Conservation (phyloP, 2,329 filamentous ascomycete species). For the Penicillium sp. region DNA sequence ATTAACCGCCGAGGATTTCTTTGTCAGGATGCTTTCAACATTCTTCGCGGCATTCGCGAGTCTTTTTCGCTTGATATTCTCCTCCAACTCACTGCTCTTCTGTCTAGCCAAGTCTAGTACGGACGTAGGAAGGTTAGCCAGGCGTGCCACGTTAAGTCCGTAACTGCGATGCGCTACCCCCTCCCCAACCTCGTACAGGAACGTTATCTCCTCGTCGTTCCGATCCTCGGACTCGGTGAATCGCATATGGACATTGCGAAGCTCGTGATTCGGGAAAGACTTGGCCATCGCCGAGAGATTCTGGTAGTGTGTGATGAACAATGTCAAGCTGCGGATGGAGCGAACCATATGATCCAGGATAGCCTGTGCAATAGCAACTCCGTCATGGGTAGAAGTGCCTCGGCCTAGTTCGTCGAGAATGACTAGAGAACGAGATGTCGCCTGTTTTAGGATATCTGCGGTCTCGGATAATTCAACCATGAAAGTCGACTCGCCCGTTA, state of each 20-base stretch:
- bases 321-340: conserved; percentile 69
- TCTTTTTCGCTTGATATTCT: conserved; percentile 61
- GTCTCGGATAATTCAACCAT: conserved; percentile 98
- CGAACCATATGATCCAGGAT: conserved; percentile 81
- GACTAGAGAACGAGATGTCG: conserved; percentile 77
- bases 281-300: conserved; percentile 70
- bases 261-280: conserved; percentile 59
- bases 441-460: conserved; percentile 81
- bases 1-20: conserved; percentile 4
- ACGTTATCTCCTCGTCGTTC: conserved; percentile 77
- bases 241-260: conserved; percentile 91
- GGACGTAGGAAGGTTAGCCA: conserved; percentile 73
- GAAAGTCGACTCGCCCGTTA: conserved; percentile 91
- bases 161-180: conserved; percentile 93
- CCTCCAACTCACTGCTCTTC: conserved; percentile 78
- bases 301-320: conserved; percentile 99
- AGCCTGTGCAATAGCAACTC: conserved; percentile 89
- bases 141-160: conserved; percentile 83
- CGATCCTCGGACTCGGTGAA: conserved; percentile 60
- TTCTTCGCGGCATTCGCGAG: conserved; percentile 41
- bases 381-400: conserved; percentile 92
- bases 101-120: conserved; percentile 75
- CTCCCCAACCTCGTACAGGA: conserved; percentile 86
- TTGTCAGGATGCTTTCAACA: conserved; percentile 26
- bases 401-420: conserved; percentile 93